Conservation (phyloP, 164 flowering plant genomes). For the Aristolochia contorta region DNA sequence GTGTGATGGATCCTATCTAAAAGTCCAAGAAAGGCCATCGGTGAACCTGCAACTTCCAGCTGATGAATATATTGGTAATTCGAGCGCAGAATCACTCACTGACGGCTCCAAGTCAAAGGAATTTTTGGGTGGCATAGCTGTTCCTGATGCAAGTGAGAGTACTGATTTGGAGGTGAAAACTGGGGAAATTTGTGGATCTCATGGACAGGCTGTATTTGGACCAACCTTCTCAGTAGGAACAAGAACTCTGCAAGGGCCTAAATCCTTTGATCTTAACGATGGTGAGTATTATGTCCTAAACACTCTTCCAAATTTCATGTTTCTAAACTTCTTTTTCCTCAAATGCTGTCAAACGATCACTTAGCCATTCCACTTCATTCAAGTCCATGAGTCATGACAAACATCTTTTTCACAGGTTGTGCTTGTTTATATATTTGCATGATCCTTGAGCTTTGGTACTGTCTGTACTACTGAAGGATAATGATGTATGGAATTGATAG, state of each 20-base stretch:
- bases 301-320: not conserved
- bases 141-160: slow-evolving; percentile 11
- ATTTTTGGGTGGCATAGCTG: slow-evolving; percentile 2
- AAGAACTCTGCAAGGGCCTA: slow-evolving; percentile 5
- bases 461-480: no score
- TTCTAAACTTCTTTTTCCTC: no score
- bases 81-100: slow-evolving; percentile 5
- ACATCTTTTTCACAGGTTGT: no score
- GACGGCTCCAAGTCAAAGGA: slow-evolving; percentile 1
- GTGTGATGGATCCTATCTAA: slow-evolving; percentile 2
- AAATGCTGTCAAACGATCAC: not conserved
- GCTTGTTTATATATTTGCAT: no score
- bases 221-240: slow-evolving; percentile 4
- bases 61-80: slow-evolving; percentile 17
- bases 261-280: slow-evolving; percentile 7
- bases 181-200: slow-evolving; percentile 12
- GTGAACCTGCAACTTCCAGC: slow-evolving; percentile 31
- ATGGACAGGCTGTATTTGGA: slow-evolving; percentile 8
- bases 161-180: slow-evolving; percentile 7
- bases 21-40: slow-evolving; percentile 11
- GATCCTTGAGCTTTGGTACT: no score
- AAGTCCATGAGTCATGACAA: no score
- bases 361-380: not conserved
- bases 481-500: no score
- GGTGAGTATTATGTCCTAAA: slow-evolving; percentile 4